phyloP scores from a whole-genome alignment of 139 green algal genomes.

The Haematococcus sp. region DNA sequence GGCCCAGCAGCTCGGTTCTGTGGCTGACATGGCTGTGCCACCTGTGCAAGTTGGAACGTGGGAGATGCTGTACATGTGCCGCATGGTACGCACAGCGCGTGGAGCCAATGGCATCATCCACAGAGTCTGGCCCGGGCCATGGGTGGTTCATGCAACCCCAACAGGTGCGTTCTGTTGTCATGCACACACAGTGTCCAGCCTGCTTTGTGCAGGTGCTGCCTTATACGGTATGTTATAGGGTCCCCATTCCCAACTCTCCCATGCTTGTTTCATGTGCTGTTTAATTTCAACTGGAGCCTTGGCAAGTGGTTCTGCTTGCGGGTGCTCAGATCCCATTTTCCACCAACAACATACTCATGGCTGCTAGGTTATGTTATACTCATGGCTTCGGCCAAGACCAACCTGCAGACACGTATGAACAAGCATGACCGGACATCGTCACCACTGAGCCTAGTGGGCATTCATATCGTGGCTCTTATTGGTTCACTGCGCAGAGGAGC shows the following conservation, averaged over 20 bases:
- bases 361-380: no score
- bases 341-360: no score
- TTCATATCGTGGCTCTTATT: no score
- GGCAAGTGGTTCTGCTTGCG: not conserved
- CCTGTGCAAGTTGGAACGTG: no score
- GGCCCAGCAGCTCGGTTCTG: no score
- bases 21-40: no score
- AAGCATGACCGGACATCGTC: no score
- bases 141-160: conserved; percentile 11
- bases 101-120: conserved; percentile 15
- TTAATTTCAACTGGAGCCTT: not conserved
- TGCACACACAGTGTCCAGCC: no score
- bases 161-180: not conserved
- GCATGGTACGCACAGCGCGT: conserved; percentile 10
- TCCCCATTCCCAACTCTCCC: not conserved
- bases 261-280: not conserved
- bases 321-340: not conserved
- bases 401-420: no score
- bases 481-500: not conserved
- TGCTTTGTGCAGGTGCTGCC: not conserved
- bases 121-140: conserved; percentile 23
- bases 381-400: no score
- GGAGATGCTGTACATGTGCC: conserved; percentile 14
- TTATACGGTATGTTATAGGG: not conserved
- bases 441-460: no score